phyloP scores from a whole-genome alignment of 805 yeast species.

The Saturnispora kantuleensis region DNA sequence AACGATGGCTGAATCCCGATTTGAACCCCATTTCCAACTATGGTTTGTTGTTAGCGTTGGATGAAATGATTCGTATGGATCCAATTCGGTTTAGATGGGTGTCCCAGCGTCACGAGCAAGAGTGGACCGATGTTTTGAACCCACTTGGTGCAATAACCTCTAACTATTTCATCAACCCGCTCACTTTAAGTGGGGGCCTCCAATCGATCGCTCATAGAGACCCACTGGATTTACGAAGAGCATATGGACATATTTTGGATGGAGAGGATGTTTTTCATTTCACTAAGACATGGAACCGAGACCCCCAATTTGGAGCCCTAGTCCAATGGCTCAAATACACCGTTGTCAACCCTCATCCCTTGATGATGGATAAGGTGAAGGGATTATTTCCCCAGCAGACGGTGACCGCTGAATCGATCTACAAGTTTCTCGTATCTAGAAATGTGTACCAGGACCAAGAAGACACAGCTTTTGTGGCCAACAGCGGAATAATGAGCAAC shows the following conservation, averaged over 20 bases:
- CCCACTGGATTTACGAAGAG: conserved; percentile 2
- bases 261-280: conserved; percentile 11
- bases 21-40: conserved; percentile 3
- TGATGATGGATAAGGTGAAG: conserved; percentile 13
- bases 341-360: conserved; percentile 26
- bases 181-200: conserved; percentile 7
- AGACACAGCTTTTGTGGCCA: too few species aligned
- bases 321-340: conserved; percentile 22
- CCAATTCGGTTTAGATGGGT: conserved; percentile 19
- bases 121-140: conserved; percentile 14
- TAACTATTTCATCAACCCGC: conserved; percentile 18
- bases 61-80: conserved; percentile 18
- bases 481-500: too few species aligned
- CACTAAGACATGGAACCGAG: conserved; percentile 12
- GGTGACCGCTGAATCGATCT: conserved; percentile 4
- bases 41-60: conserved; percentile 16
- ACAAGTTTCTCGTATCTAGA: too few species aligned
- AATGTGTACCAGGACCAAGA: neutral
- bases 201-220: too few species aligned
- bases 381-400: conserved; percentile 6
- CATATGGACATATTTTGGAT: conserved; percentile 14
- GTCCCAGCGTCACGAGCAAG: too few species aligned
- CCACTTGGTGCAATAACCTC: conserved; percentile 16
- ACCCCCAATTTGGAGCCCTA: conserved; percentile 15
- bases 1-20: conserved; percentile 7